phyloP scores from a whole-genome alignment of 2,329 filamentous ascomycete species.

The Fusarium chuoi region DNA sequence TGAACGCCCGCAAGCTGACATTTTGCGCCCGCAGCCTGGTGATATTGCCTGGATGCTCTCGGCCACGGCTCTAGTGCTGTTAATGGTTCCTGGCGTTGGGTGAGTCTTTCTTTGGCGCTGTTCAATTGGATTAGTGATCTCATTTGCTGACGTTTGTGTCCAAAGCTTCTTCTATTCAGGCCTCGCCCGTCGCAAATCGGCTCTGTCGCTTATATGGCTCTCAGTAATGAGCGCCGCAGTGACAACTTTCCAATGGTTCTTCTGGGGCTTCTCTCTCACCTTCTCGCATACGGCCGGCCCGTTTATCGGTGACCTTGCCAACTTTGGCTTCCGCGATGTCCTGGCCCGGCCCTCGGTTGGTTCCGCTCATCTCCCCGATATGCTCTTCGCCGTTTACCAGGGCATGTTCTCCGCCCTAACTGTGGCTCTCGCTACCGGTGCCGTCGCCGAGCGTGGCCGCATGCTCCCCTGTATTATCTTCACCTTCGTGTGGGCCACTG shows the following conservation, averaged over 20 bases:
- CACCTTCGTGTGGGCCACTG: conserved; percentile 91
- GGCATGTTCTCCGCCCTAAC: conserved; percentile 91
- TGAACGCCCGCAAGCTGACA: conserved; percentile 43
- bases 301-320: conserved; percentile 81
- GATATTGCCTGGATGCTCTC: conserved; percentile 89
- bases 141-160: conserved; percentile 14
- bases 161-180: conserved; percentile 88
- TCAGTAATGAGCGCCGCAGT: conserved; percentile 88
- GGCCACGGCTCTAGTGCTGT: conserved; percentile 81
- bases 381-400: conserved; percentile 87
- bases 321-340: conserved; percentile 83
- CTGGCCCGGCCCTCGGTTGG: conserved; percentile 80
- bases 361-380: conserved; percentile 78
- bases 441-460: conserved; percentile 85
- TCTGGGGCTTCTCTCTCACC: conserved; percentile 87
- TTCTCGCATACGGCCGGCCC: conserved; percentile 81
- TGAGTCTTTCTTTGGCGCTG: conserved; percentile 48
- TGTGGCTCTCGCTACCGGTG: conserved; percentile 84
- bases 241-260: conserved; percentile 93
- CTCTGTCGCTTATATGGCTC: conserved; percentile 89
- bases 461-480: conserved; percentile 91
- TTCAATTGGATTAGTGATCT: not conserved
- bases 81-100: conserved; percentile 94
- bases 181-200: conserved; percentile 87
- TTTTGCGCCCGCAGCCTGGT: conserved; percentile 64